Conservation (phyloP, 2,329 filamentous ascomycete species). For the Didymosphaeria variabile region DNA sequence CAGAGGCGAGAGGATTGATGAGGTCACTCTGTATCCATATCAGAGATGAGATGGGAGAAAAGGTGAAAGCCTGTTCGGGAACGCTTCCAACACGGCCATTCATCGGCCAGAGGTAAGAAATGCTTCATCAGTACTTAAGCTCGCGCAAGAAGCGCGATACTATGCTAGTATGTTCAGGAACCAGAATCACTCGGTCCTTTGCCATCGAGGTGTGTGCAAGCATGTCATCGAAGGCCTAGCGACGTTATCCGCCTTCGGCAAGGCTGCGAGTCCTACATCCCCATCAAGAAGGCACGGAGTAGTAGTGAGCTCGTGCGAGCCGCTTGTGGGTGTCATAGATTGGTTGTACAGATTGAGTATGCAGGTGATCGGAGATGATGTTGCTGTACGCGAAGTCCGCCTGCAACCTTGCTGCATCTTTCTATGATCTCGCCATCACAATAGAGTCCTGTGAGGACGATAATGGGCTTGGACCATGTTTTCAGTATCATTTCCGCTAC, state of each 20-base stretch:
- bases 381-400: constrained; percentile 11
- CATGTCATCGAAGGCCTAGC: not conserved
- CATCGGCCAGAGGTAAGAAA: too few species aligned
- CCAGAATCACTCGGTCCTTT: too few species aligned
- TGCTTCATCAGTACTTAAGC: too few species aligned
- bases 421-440: not conserved
- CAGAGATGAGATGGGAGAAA: too few species aligned
- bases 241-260: not conserved
- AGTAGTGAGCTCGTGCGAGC: not conserved
- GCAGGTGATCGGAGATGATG: constrained; percentile 9
- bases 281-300: constrained; percentile 9
- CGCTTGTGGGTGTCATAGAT: constrained; percentile 5
- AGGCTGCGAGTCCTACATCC: not conserved
- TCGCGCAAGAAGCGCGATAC: too few species aligned
- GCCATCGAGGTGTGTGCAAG: not conserved
- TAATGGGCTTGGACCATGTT: not conserved
- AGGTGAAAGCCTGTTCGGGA: too few species aligned
- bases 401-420: not conserved
- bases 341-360: not conserved
- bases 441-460: not conserved
- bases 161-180: too few species aligned
- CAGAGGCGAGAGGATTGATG: too few species aligned
- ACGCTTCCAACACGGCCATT: too few species aligned
- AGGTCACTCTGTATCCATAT: too few species aligned
- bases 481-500: constrained; percentile 1